Percentiles rank a stretch among this genome's conserved stretches.
Conservation (phyloP, 208 protist species). For the Entamoeba invadens region DNA sequence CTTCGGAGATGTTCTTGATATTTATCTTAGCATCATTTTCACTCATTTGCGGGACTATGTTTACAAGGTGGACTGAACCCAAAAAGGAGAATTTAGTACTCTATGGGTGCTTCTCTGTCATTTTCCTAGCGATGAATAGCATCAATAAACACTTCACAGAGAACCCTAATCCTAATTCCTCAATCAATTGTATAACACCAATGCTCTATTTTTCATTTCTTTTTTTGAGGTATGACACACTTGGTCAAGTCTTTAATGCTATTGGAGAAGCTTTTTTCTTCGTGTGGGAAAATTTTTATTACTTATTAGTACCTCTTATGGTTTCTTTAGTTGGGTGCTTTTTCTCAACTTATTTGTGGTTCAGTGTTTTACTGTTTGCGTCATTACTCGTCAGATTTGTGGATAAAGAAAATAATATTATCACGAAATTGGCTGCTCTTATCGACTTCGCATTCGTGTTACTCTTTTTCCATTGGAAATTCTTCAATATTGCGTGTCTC, state of each 20-base stretch:
- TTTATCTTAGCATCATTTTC: background rate
- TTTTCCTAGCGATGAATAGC: background rate
- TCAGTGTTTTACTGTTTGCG: background rate
- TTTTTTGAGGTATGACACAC: background rate
- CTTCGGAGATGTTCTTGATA: background rate
- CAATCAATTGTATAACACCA: background rate
- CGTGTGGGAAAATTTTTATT: background rate
- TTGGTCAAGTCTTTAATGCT: background rate
- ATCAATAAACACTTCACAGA: background rate
- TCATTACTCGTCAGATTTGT: background rate
- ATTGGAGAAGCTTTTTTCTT: background rate
- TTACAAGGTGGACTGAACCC: background rate
- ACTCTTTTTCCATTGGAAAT: background rate
- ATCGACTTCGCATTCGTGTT: background rate
- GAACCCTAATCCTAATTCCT: background rate
- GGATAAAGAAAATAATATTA: background rate
- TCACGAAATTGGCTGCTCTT: background rate
- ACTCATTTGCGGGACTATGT: background rate
- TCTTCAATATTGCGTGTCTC: background rate
- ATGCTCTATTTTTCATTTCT: background rate
- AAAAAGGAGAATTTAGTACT: background rate
- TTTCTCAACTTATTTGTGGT: background rate
- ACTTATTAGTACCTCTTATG: background rate
- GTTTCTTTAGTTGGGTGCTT: background rate
- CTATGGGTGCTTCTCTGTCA: background rate